Evolutionary conservation across 768 basidiomycete genomes (phyloP), one percentile per base, ranked within the genome.

Genomic region (Agaricus blazei): DNA sequence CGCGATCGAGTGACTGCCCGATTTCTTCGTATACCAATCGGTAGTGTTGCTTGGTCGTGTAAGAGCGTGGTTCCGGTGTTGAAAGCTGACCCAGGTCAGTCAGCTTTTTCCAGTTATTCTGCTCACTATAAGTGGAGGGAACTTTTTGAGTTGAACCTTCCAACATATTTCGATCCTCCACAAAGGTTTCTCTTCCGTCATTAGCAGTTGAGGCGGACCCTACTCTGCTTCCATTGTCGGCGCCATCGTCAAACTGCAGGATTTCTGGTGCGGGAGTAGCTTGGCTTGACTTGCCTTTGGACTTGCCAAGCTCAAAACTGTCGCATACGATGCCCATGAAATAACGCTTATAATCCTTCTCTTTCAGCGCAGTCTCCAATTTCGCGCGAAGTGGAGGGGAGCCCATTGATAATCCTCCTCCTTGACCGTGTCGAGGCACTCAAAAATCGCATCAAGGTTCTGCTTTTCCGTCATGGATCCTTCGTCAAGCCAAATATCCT

Each of bases 1-100:
- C 69, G 50, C 72, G 67, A 58, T 73, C 34, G 12, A 51, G 50
- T 44, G 56, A 44, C 50, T 24, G n/a, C 6, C 56, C 56, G 27
- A 40, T 36, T 19, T 51, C 23, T 9, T 29, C 15, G 23, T 56
- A 50, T 19, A 56, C 29, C 15, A 49, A 28, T 2, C 41, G 41
- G 36, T 56, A 38, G 14, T 56, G 47, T 14, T 9, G 24, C 27
- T 49, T 44, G 24, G 28, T 40, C 1, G 31, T n/a, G n/a, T 49
- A 45, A 5, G 9, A 41, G 37, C 43, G 48, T 12, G 29, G 28
- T 27, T 2, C 4, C 8, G 37, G 0, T 42, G 29, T 9, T 46
- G 23, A 6, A 26, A 43, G n/a, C 27, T 19, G 19, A 19, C 57
- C 4, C 27, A 7, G 9, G 37, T 1, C 44, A 15, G 34, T 11